Conservation (phyloP, 1,284 basidiomycete genomes). For the Melampsora americana region DNA sequence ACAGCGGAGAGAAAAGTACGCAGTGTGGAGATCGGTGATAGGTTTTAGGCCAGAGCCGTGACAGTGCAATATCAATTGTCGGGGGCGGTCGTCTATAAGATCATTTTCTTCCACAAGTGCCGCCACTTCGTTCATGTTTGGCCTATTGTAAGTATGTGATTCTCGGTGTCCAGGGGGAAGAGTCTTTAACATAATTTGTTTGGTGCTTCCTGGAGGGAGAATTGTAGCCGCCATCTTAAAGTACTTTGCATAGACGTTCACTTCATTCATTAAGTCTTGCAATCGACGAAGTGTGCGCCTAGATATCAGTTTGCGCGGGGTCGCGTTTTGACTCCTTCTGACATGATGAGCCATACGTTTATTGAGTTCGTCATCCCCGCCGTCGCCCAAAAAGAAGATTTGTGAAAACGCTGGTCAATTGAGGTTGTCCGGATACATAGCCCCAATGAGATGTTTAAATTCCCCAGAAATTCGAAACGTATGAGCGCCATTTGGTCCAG, state of each 20-base stretch:
- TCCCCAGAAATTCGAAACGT: no score
- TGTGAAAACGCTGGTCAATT: neutral
- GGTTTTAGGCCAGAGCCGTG: neutral
- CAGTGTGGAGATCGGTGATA: no score
- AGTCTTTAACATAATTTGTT: no score
- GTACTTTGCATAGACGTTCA: neutral
- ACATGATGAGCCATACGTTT: neutral
- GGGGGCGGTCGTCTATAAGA: neutral
- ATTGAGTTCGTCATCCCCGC: neutral
- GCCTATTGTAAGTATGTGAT: neutral
- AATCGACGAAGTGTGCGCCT: neutral
- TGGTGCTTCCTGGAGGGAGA: no score
- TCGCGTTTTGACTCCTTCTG: neutral
- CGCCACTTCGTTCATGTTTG: neutral
- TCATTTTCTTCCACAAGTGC: neutral
- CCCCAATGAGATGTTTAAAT: neutral
- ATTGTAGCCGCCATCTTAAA: neutral
- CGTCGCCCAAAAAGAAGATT: neutral
- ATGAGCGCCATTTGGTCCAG: no score
- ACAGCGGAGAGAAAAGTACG: constrained; percentile 1
- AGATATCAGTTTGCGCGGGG: neutral
- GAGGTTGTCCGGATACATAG: neutral
- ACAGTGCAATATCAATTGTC: neutral
- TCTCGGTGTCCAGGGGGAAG: neutral
- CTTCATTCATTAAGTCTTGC: no score